A percentile compares a stretch with the other conserved stretches of the same genome.
Conservation (phyloP, 1,284 basidiomycete species). For the Heliocybe sulcata region DNA sequence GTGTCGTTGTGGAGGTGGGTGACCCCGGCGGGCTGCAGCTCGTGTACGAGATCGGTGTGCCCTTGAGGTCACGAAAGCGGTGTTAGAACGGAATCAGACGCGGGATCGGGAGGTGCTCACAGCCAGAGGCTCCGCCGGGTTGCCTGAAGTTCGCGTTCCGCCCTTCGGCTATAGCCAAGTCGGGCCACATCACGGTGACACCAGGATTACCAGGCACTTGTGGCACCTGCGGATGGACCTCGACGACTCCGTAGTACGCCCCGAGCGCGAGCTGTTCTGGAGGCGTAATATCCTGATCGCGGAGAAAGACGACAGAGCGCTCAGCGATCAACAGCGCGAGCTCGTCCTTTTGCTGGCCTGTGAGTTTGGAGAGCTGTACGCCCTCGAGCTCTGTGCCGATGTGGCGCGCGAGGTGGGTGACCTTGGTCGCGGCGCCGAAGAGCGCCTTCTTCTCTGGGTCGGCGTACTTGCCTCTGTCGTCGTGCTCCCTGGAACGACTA, state of each 20-base stretch:
- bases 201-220: neutral
- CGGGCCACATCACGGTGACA: neutral
- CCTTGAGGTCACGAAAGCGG: slow-evolving; percentile 7
- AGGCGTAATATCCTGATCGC: neutral
- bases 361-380: neutral
- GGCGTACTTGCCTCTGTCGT: neutral
- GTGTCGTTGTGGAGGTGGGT: slow-evolving; percentile 22
- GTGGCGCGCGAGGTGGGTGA: neutral
- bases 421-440: neutral
- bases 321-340: neutral
- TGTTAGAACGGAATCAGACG: neutral
- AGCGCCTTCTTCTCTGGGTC: slow-evolving; percentile 2
- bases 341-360: slow-evolving; percentile 1
- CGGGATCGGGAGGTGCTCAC: neutral
- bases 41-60: slow-evolving; percentile 28
- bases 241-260: neutral
- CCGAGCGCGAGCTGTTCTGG: neutral
- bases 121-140: neutral
- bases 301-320: neutral
- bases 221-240: neutral
- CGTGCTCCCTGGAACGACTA: neutral
- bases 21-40: slow-evolving; percentile 23
- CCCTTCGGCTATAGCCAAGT: neutral
- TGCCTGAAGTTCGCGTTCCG: neutral
- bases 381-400: neutral